Evolutionary conservation across 83 land plant species (phyloP), one percentile per base, ranked within the genome.

Genomic region (Picea engelmannii): DNA sequence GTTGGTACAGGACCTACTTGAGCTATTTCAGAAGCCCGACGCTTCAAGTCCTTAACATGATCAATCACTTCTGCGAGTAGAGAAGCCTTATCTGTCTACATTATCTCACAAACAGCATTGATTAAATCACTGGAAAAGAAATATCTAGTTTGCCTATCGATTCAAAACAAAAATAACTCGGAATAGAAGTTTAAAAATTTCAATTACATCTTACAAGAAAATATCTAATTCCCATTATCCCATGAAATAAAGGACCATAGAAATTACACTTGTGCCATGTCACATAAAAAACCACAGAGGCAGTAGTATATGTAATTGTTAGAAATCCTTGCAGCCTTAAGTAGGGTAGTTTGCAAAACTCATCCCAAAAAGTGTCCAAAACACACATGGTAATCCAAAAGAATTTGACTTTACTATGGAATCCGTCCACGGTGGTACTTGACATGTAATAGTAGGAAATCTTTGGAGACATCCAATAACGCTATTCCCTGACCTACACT

Each of bases 61-160:
- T 55, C 83, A 64, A 94, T 89, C 11, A 92, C 96, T 87, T 94
- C 91, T 10, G 91, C 96, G 40, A 94, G 95, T 80, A 94, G 71
- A 5, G 93, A 84, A 44, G 96, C 96, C 70, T 93, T 93, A 77
- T 93, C 95, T 82, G 90, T 91, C 95, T 93, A 78, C 87, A 84
- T 63, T 67, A 25, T 60, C 83, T 21, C 58, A 49, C n/a, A 73
- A 44, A 73, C 2, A 8, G 47, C 21, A 73, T 3, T 44, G 47
- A 23, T 40, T 73, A 44, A 73, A 73, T 73, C 76, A 20, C 21
- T 6, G 23, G 24, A 40, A 44, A 42, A n/a, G 21, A 17, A 20
- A 44, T 10, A 42, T 73, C 21, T 21, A 44, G 58, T 31, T 73
- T 44, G 10, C 13, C 35, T 66, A 25, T 27, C 35, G 17, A 38